These are phyloP conservation scores for Lichtheimia hyalospora DNA, from an alignment of 371 early-diverging fungal genomes.

Conservation along the genomic window DNA sequence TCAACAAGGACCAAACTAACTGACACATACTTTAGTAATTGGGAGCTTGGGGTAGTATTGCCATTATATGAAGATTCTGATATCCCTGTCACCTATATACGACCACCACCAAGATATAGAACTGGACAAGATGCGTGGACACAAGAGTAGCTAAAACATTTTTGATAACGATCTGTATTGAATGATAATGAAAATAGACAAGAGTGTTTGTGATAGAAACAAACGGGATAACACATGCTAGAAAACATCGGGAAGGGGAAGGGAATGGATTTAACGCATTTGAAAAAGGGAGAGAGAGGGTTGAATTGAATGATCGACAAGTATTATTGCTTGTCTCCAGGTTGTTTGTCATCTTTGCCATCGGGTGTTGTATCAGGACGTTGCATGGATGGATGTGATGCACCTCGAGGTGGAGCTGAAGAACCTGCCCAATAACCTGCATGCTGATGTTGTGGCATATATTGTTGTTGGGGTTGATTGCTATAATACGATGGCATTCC, in stretches of 20 bases:
- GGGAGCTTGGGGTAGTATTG: conserved; percentile 48
- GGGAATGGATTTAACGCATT: too few relatives aligned
- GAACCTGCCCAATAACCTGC: conserved; percentile 30
- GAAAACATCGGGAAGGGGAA: too few relatives aligned
- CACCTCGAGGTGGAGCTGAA: background rate
- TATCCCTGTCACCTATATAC: conserved; percentile 32
- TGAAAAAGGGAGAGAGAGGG: too few relatives aligned
- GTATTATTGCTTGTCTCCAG: too few relatives aligned
- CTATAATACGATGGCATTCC: conserved; percentile 34
- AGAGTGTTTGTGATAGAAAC: too few relatives aligned
- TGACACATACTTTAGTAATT: conserved; percentile 29
- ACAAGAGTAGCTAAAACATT: conserved; percentile 20
- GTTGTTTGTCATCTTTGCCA: too few relatives aligned
- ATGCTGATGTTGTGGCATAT: conserved; percentile 24
- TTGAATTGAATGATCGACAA: too few relatives aligned
- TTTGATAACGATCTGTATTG: too few relatives aligned
- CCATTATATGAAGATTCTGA: conserved; percentile 31
- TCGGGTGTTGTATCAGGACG: too few relatives aligned
- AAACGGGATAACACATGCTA: too few relatives aligned
- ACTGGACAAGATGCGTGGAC: conserved; percentile 41
- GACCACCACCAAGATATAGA: conserved; percentile 39
- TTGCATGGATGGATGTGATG: background rate
- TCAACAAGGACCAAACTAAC: background rate
- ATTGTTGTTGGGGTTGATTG: conserved; percentile 27
- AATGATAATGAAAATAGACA: too few relatives aligned